A percentile compares a stretch with the other conserved stretches of the same genome.
phyloP scores from a whole-genome alignment of 805 yeast species.

The Clavispora phyllophila region DNA sequence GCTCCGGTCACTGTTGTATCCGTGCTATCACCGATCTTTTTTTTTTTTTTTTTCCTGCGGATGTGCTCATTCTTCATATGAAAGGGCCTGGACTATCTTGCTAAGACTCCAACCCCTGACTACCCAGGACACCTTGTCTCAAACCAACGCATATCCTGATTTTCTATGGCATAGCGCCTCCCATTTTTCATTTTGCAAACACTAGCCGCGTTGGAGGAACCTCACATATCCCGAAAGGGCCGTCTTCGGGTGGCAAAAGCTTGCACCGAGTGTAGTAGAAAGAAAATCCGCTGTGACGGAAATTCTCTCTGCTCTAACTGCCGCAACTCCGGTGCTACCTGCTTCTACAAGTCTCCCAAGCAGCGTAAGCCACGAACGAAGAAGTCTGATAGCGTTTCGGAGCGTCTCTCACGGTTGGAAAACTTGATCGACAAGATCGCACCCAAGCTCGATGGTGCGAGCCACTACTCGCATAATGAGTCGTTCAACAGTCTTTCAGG shows the following conservation, averaged over 20 bases:
- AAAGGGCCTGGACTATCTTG: too few relatives aligned
- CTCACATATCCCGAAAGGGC: not conserved
- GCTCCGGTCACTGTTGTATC: too few relatives aligned
- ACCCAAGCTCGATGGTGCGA: not conserved
- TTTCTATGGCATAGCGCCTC: too few relatives aligned
- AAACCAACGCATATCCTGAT: too few relatives aligned
- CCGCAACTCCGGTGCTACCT: conserved; percentile 3
- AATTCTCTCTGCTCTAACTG: not conserved
- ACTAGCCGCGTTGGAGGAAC: not conserved
- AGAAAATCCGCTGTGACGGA: conserved; percentile 4
- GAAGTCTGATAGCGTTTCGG: not conserved
- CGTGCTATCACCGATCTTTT: too few relatives aligned
- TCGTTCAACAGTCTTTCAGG: not conserved
- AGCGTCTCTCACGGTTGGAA: conserved; percentile 4
- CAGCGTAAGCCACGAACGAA: conserved; percentile 3
- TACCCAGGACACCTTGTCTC: too few relatives aligned
- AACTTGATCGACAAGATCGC: conserved; percentile 2
- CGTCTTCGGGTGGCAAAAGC: conserved; percentile 2
- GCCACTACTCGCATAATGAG: not conserved
- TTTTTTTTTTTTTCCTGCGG: too few relatives aligned
- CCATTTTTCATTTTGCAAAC: too few relatives aligned
- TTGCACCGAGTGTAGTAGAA: conserved; percentile 2
- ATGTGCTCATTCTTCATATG: too few relatives aligned
- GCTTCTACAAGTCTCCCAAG: conserved; percentile 10
- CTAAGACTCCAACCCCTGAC: too few relatives aligned